Conservation (phyloP, 2,329 filamentous ascomycete genomes). For the Stagonosporopsis vannaccii region DNA sequence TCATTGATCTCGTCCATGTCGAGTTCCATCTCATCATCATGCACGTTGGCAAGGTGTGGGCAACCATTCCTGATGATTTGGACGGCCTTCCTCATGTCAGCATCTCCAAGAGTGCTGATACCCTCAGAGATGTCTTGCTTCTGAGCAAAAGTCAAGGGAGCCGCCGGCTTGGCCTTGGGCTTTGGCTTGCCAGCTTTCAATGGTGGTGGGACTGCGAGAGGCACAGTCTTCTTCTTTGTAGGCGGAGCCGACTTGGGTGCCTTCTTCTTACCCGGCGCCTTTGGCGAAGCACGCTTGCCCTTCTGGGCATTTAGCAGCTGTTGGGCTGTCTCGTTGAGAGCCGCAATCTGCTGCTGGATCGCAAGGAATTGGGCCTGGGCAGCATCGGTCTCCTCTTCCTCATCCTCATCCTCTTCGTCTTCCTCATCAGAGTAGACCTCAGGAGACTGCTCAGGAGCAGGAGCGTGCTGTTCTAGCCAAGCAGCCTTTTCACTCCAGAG, state of each 20-base stretch:
- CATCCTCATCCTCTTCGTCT: conserved; percentile 73
- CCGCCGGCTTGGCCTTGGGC: conserved; percentile 62
- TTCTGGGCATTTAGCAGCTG: conserved; percentile 50
- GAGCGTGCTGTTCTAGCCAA: conserved; percentile 80
- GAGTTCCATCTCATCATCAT: conserved; percentile 69
- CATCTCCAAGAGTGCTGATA: conserved; percentile 79
- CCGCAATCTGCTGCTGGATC: conserved; percentile 72
- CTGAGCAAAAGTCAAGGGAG: conserved; percentile 76
- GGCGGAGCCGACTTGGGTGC: conserved; percentile 40
- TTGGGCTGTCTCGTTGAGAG: conserved; percentile 70
- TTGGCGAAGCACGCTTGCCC: conserved; percentile 64
- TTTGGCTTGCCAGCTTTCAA: conserved; percentile 53
- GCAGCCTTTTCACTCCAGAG: conserved; percentile 81
- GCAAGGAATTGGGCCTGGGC: conserved; percentile 55
- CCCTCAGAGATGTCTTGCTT: conserved; percentile 91
- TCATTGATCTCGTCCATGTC: conserved; percentile 67
- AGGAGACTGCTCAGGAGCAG: conserved; percentile 70
- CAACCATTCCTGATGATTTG: conserved; percentile 88
- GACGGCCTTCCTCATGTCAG: conserved; percentile 81
- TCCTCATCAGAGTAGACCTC: conserved; percentile 62
- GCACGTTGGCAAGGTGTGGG: conserved; percentile 67
- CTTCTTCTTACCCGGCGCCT: conserved; percentile 57
- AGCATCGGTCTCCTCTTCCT: conserved; percentile 60
- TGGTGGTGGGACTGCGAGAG: conserved; percentile 40
- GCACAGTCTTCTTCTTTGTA: conserved; percentile 39